phyloP scores from a whole-genome alignment of 2,329 filamentous ascomycete species.

The Penicillium sp. region DNA sequence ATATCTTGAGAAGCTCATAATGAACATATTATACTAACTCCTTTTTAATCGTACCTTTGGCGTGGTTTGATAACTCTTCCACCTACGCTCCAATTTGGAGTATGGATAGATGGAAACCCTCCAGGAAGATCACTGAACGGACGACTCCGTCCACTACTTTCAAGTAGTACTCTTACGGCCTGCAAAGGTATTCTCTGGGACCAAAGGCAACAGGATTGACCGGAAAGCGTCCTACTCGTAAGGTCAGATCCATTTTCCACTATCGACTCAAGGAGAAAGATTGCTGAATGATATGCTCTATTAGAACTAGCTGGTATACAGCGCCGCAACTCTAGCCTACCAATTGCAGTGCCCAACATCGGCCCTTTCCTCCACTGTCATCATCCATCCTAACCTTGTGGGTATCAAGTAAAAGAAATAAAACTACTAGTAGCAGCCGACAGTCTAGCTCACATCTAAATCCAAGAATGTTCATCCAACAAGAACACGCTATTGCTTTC shows the following conservation, averaged over 20 bases:
- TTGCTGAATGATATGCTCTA: background rate
- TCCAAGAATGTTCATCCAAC: constrained; percentile 20
- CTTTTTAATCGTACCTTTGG: background rate
- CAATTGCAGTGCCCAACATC: background rate
- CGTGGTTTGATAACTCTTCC: constrained; percentile 2
- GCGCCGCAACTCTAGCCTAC: background rate
- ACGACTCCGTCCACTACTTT: too few relatives aligned
- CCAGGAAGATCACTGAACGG: too few relatives aligned
- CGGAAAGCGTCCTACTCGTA: too few relatives aligned
- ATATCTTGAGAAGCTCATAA: background rate
- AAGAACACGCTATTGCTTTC: constrained; percentile 9
- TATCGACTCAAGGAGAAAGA: background rate
- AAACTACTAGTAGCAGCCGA: background rate
- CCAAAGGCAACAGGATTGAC: too few relatives aligned
- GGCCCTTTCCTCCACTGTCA: background rate
- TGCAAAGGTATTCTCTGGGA: too few relatives aligned
- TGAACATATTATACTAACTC: background rate
- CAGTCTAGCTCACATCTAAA: background rate
- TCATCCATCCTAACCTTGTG: background rate
- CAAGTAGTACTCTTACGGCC: too few relatives aligned
- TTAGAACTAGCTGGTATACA: background rate
- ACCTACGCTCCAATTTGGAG: background rate
- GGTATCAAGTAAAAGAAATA: background rate
- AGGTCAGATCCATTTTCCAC: background rate
- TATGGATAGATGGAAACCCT: too few relatives aligned